Percentiles rank a stretch among this genome's conserved stretches.
Evolutionary conservation across 1,284 basidiomycete genomes (phyloP).

Genomic region (Schizophyllum amplum): DNA sequence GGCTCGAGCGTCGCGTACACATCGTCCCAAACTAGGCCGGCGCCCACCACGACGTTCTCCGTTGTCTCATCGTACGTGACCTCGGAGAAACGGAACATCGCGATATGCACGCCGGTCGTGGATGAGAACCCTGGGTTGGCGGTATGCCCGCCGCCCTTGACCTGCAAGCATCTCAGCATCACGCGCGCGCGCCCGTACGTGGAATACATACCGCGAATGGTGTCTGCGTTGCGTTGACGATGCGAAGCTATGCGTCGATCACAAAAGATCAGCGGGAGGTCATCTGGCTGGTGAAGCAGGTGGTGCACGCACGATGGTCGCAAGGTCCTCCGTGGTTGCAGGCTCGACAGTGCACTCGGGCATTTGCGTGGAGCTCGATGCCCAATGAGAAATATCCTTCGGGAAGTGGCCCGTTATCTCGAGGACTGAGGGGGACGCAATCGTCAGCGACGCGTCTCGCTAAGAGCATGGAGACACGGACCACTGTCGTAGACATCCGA

Average conservation of each 20-base stretch:
- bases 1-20: conserved; percentile 43
- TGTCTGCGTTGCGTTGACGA: conserved; percentile 32
- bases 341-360: conserved; percentile 46
- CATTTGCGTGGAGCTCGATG: conserved; percentile 30
- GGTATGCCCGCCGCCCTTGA: conserved; percentile 48
- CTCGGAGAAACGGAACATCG: conserved; percentile 42
- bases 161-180: conserved; percentile 21
- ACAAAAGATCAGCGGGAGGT: neutral
- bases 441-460: neutral
- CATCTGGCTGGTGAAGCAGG: neutral
- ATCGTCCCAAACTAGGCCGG: conserved; percentile 50
- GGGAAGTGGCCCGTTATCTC: neutral
- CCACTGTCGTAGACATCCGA: neutral
- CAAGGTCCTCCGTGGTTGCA: conserved; percentile 38
- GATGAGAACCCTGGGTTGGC: conserved; percentile 44
- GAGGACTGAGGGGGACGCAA: neutral
- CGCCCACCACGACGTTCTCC: conserved; percentile 37
- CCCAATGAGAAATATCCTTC: conserved; percentile 27
- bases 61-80: conserved; percentile 31
- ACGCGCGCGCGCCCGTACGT: neutral
- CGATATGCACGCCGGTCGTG: conserved; percentile 46
- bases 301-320: conserved; percentile 29
- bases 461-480: neutral
- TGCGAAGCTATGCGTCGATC: conserved; percentile 26
- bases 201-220: conserved; percentile 33